Evolutionary conservation across 768 basidiomycete genomes (phyloP).

Genomic region (Cyclocybe aegerita): DNA sequence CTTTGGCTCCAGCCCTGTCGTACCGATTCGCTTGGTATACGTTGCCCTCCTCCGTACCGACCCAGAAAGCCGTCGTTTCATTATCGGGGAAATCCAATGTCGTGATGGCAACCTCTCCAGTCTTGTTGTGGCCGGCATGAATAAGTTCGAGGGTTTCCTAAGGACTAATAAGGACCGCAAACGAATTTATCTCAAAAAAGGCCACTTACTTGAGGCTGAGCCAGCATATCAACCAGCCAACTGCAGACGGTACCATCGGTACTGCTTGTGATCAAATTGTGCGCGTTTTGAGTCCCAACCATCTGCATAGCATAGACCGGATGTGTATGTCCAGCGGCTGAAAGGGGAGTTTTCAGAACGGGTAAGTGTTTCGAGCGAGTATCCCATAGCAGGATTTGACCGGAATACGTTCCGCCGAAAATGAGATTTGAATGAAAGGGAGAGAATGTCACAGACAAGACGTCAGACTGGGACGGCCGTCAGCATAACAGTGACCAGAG

Average conservation of each 20-base stretch:
- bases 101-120: slow-evolving; percentile 94
- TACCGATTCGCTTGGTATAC: slow-evolving; percentile 96
- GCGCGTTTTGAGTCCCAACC: slow-evolving; percentile 98
- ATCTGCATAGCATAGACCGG: slow-evolving; percentile 98
- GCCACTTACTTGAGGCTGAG: slow-evolving; percentile 82
- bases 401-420: slow-evolving; percentile 99
- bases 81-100: slow-evolving; percentile 92
- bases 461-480: slow-evolving; percentile 73
- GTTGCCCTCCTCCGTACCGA: slow-evolving; percentile 97
- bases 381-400: slow-evolving; percentile 98
- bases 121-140: slow-evolving; percentile 92
- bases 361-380: slow-evolving; percentile 96
- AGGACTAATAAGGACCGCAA: not conserved
- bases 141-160: slow-evolving; percentile 93
- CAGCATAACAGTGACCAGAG: not conserved
- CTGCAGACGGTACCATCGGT: slow-evolving; percentile 97
- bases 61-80: slow-evolving; percentile 96
- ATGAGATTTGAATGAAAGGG: slow-evolving; percentile 97
- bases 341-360: slow-evolving; percentile 93
- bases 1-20: slow-evolving; percentile 95
- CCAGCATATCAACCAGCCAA: slow-evolving; percentile 98
- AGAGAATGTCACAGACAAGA: slow-evolving; percentile 94
- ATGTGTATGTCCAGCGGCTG: slow-evolving; percentile 96
- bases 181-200: not conserved
- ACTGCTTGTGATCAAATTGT: slow-evolving; percentile 94